Conservation (phyloP, 2,329 filamentous ascomycete genomes). For the Periglandula ipomoeae region DNA sequence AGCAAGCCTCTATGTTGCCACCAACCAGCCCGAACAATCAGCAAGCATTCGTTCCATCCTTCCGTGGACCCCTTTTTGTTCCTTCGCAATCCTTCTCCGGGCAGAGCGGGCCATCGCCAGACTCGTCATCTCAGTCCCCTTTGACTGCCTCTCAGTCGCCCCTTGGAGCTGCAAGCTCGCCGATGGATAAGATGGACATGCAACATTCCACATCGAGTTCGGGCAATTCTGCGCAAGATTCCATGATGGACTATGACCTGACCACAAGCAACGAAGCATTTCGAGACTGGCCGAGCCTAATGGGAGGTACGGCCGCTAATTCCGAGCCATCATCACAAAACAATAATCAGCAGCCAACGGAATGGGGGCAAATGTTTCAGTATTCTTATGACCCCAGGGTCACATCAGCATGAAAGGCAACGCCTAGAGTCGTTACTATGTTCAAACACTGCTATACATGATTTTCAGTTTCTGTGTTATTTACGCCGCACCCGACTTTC, state of each 20-base stretch:
- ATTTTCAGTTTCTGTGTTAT: not conserved
- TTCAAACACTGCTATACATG: not conserved
- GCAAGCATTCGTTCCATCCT: conserved; percentile 19
- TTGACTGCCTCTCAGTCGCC: conserved; percentile 23
- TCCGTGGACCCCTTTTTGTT: conserved; percentile 24
- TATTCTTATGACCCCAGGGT: conserved; percentile 6
- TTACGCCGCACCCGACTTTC: not conserved
- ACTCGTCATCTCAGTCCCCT: conserved; percentile 23
- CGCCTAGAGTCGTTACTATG: not conserved
- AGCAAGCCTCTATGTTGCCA: conserved; percentile 16
- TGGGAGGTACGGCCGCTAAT: conserved; percentile 25
- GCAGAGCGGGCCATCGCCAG: conserved; percentile 21
- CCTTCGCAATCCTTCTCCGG: conserved; percentile 21
- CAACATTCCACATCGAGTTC: conserved; percentile 22
- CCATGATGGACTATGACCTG: conserved; percentile 33
- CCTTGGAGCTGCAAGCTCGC: conserved; percentile 18
- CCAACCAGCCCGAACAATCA: conserved; percentile 15
- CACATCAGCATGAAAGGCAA: conserved; percentile 2
- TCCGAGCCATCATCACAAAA: conserved; percentile 17
- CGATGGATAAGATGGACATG: conserved; percentile 24
- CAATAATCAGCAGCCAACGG: not conserved
- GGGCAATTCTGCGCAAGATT: conserved; percentile 16
- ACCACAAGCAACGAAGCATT: conserved; percentile 23
- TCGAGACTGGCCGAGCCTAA: conserved; percentile 32
- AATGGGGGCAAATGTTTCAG: conserved; percentile 5